Evolutionary conservation across 1,139 yeast species (phyloP), one percentile per base, ranked within the genome.

Genomic region (Scheffersomyces lignicola): DNA sequence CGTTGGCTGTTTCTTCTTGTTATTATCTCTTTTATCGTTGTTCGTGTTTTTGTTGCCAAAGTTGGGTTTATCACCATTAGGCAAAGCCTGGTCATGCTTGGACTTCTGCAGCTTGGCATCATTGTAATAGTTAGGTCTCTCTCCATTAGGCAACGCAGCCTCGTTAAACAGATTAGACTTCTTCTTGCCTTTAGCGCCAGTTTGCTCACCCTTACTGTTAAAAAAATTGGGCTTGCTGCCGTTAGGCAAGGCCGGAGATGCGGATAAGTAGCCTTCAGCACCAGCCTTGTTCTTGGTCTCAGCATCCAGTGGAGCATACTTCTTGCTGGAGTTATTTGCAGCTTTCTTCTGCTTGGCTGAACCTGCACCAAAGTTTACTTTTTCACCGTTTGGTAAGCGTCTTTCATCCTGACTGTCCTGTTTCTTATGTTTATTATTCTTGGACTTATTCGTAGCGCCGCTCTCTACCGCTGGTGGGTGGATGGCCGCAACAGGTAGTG

Each of bases 381-480:
- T 56, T 12, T 56, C 56, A 3, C 78, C 77, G 45, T 62, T 69
- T 7, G 77, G 77, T 33, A 70, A 56, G 29, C 48, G 48, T 38
- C 63, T 48, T 21, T 54, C 55, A 10, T 48, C 52, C 10, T 53
- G 58, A 16, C 37, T 32, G 27, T 41, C 35, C 34, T 42, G 42
- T 9, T 9, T 23, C 9, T 7, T 9, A 16, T 5, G 7, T 20
- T 28, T 33, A 28, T 33, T 34, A 8, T 34, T 33, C 17, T 25
- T 37, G 10, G 35, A 20, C 25, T 37, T 30, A 7, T 10, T 10
- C 6, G 7, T 24, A 24, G 18, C 28, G 28, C 28, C 28, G 4
- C 10, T 11, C 7, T 11, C 26, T 6, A 9, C 23, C 8, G n/a
- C n/a, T 20, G 8, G 23, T 9, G n/a, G 23, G n/a, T 20, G 23